A percentile compares a stretch with the other conserved stretches of the same genome.
phyloP scores from a whole-genome alignment of 176 grass and related monocot genomes.

The Eleusine coracana region DNA sequence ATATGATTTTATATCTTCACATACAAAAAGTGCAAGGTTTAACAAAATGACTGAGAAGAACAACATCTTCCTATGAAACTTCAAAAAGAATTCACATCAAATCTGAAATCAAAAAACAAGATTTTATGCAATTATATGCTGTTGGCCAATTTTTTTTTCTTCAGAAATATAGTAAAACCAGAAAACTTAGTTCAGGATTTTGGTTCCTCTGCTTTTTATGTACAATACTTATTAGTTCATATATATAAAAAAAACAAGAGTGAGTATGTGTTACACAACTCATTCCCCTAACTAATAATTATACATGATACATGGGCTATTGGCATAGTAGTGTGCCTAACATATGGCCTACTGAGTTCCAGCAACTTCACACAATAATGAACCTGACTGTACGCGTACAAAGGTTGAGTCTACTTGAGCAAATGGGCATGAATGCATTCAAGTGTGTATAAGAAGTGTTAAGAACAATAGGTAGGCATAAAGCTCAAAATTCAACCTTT shows the following conservation, averaged over 20 bases:
- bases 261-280: background rate
- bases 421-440: constrained; percentile 3
- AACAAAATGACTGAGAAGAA: constrained; percentile 1
- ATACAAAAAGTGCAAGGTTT: background rate
- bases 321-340: constrained; percentile 9
- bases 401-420: background rate
- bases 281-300: background rate
- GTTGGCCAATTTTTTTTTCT: background rate
- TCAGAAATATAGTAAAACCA: background rate
- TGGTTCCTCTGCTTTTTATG: background rate
- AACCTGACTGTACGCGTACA: constrained; percentile 3
- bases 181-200: background rate
- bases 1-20: constrained; percentile 1
- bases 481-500: constrained; percentile 58
- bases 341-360: background rate
- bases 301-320: background rate
- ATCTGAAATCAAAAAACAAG: constrained; percentile 7
- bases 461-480: constrained; percentile 27
- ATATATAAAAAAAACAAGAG: background rate
- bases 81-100: constrained; percentile 10
- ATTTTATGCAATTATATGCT: background rate
- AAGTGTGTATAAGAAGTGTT: background rate
- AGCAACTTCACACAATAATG: background rate
- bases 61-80: background rate
- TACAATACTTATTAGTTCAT: background rate